These are phyloP conservation scores for Sphagnurus paluster DNA, from an alignment of 1,284 basidiomycete genomes.

Conservation along the genomic window DNA sequence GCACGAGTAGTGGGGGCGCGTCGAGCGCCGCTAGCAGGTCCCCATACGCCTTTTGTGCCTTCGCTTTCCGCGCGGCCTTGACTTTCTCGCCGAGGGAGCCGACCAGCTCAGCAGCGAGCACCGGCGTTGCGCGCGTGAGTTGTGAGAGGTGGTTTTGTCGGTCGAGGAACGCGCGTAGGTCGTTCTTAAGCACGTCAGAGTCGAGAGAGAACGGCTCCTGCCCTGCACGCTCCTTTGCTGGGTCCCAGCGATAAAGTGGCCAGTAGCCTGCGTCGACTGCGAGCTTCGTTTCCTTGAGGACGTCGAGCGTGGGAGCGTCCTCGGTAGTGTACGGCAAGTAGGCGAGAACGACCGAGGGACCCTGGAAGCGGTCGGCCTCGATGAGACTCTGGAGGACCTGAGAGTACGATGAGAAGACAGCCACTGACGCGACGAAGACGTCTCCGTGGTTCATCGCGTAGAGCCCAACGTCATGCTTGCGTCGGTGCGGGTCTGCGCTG, in stretches of 20 bases:
- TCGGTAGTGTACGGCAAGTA: slow-evolving; percentile 90
- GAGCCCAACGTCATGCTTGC: slow-evolving; percentile 92
- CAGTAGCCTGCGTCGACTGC: slow-evolving; percentile 97
- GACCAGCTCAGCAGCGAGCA: slow-evolving; percentile 84
- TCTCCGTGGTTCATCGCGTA: slow-evolving; percentile 99
- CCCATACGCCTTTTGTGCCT: slow-evolving; percentile 86
- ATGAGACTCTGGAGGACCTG: slow-evolving; percentile 92
- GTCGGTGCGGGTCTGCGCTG: slow-evolving; percentile 65
- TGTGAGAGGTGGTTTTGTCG: slow-evolving; percentile 96
- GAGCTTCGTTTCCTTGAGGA: slow-evolving; percentile 96
- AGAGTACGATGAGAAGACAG: slow-evolving; percentile 93
- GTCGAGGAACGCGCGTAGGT: slow-evolving; percentile 94
- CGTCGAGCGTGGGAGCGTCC: slow-evolving; percentile 78
- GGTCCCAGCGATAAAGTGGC: slow-evolving; percentile 99
- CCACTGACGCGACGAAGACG: slow-evolving; percentile 94
- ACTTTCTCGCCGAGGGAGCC: slow-evolving; percentile 84
- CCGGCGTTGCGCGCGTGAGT: slow-evolving; percentile 79
- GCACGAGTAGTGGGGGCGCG: slow-evolving; percentile 84
- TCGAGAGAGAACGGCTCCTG: slow-evolving; percentile 92
- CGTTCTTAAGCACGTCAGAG: slow-evolving; percentile 92
- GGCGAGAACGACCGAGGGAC: slow-evolving; percentile 91
- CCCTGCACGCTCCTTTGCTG: slow-evolving; percentile 71
- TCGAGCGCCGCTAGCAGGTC: slow-evolving; percentile 85
- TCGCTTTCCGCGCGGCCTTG: slow-evolving; percentile 80
- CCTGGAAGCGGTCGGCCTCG: slow-evolving; percentile 90